Evolutionary conservation across 2,329 filamentous ascomycete species (phyloP).

Genomic region (Apiospora koreana): DNA sequence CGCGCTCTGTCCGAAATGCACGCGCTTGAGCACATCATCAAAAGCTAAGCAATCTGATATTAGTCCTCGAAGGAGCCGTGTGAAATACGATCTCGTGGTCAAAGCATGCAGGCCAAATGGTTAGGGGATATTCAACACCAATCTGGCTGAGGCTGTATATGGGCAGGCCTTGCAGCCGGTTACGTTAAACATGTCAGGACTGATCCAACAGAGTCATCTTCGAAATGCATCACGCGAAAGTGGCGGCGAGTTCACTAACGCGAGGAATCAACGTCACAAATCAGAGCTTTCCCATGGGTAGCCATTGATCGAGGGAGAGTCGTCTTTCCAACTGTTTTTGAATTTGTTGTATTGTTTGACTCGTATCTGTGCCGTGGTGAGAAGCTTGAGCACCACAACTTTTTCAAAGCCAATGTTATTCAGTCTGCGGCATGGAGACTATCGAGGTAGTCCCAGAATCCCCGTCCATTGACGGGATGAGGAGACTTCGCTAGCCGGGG

Average conservation of each 20-base stretch:
- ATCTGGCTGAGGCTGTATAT: not conserved
- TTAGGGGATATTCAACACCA: too few relatives aligned
- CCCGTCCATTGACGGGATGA: constrained; percentile 50
- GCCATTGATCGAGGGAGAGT: not conserved
- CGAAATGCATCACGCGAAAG: too few relatives aligned
- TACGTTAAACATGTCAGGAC: too few relatives aligned
- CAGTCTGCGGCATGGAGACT: constrained; percentile 61
- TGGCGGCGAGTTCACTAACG: not conserved
- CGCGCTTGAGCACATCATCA: too few relatives aligned
- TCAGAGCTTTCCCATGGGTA: not conserved
- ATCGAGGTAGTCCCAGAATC: constrained; percentile 59
- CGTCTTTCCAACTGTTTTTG: not conserved
- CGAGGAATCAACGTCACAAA: not conserved
- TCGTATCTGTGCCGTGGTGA: constrained; percentile 68
- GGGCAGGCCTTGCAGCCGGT: too few relatives aligned
- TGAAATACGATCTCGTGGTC: too few relatives aligned
- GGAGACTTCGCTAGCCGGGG: constrained; percentile 61
- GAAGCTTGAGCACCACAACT: constrained; percentile 57
- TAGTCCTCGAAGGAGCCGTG: too few relatives aligned
- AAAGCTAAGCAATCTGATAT: too few relatives aligned
- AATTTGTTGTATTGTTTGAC: constrained; percentile 49
- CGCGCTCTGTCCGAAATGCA: too few relatives aligned
- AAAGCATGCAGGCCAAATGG: too few relatives aligned
- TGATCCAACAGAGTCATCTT: not conserved
- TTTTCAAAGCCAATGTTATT: constrained; percentile 55